Conservation (phyloP, 371 early-diverging fungal genomes). For the Choanephora cucurbitarum region DNA sequence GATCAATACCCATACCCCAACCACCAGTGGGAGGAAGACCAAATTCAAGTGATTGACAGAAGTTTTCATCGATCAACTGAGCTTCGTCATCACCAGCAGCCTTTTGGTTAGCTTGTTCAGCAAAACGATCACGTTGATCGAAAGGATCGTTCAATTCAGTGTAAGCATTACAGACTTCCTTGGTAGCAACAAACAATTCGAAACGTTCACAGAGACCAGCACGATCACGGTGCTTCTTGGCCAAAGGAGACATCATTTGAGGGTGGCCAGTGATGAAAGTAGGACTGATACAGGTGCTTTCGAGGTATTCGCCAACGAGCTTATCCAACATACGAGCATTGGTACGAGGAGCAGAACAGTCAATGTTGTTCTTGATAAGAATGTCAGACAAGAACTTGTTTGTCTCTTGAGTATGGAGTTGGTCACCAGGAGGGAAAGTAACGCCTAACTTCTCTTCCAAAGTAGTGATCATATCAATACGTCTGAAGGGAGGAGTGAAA, state of each 20-base stretch:
- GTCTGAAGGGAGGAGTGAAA: constrained; percentile 97
- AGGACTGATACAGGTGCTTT: constrained; percentile 94
- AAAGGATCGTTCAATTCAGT: constrained; percentile 99
- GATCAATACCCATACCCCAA: constrained; percentile 99
- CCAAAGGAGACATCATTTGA: constrained; percentile 98
- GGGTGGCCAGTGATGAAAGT: constrained; percentile 99
- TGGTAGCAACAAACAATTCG: constrained; percentile 99
- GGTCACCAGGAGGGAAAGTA: constrained; percentile 89
- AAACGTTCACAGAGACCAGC: constrained; percentile 98
- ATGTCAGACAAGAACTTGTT: constrained; percentile 89
- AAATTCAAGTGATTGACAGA: constrained; percentile 97
- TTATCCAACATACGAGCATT: constrained; percentile 97
- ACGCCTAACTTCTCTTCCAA: constrained; percentile 89
- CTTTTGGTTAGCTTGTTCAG: constrained; percentile 96
- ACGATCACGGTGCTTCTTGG: constrained; percentile 95
- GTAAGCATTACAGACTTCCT: constrained; percentile 99
- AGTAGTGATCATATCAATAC: constrained; percentile 93
- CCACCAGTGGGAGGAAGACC: constrained; percentile 99
- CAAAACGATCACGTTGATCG: constrained; percentile 97
- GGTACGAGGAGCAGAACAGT: constrained; percentile 95
- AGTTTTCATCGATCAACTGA: constrained; percentile 98
- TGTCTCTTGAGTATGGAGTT: constrained; percentile 81
- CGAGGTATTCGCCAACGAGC: constrained; percentile 98
- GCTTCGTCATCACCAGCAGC: constrained; percentile 99
- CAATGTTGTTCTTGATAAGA: constrained; percentile 91